A percentile compares a stretch with the other conserved stretches of the same genome.
Conservation (phyloP, 257 asterid species). For the Verbena officinalis region DNA sequence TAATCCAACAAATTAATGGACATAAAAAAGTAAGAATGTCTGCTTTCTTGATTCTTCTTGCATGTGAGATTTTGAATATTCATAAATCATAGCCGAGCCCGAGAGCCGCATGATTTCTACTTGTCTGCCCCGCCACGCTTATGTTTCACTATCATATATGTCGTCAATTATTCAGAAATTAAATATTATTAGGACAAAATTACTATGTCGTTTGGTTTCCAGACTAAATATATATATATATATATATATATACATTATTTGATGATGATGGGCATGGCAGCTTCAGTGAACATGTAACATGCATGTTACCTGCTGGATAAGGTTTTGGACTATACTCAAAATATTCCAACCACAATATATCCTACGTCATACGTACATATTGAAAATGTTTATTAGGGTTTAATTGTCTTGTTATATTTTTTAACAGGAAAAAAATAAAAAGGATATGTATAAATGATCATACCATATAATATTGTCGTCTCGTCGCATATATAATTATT, state of each 20-base stretch:
- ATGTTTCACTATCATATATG: background rate
- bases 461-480: background rate
- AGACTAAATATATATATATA: too few species aligned
- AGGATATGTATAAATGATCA: background rate
- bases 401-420: background rate
- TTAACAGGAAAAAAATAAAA: background rate
- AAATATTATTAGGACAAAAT: background rate
- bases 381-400: background rate
- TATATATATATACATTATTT: too few species aligned
- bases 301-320: slow-evolving; percentile 9
- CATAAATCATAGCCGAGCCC: slow-evolving; percentile 14
- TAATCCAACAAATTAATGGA: slow-evolving; percentile 2
- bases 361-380: too few species aligned
- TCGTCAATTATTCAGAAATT: background rate
- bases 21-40: slow-evolving; percentile 14
- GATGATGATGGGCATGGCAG: slow-evolving; percentile 15
- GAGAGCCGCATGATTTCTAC: slow-evolving; percentile 18
- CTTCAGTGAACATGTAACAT: slow-evolving; percentile 10
- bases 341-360: background rate
- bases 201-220: background rate
- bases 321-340: background rate
- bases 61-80: slow-evolving; percentile 28
- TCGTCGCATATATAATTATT: background rate
- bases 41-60: background rate
- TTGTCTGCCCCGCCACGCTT: slow-evolving; percentile 38